phyloP scores from a whole-genome alignment of 495 filamentous ascomycete genomes.

The Penicillium canariense region DNA sequence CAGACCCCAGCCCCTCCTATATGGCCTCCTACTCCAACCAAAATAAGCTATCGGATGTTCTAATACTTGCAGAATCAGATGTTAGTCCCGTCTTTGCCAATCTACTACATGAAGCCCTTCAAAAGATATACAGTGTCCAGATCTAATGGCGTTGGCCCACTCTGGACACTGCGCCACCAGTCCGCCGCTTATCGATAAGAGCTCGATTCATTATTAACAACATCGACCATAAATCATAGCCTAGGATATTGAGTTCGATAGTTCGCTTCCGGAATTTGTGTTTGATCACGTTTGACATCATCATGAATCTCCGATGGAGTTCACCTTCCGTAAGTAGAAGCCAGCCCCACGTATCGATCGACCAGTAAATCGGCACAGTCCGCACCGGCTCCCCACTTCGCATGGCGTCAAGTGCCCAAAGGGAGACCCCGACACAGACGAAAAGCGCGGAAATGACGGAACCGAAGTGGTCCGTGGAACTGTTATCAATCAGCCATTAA shows the following conservation, averaged over 20 bases:
- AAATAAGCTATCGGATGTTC: no score
- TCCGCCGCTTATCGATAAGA: conserved; percentile 10
- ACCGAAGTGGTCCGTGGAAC: conserved; percentile 17
- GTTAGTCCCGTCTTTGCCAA: no score
- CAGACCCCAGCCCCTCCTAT: no score
- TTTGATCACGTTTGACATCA: neutral
- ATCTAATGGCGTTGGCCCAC: no score
- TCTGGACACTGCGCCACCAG: neutral
- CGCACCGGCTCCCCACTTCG: conserved; percentile 11
- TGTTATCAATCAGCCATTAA: conserved; percentile 8
- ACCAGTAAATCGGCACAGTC: conserved; percentile 9
- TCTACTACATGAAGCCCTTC: no score
- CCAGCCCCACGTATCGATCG: conserved; percentile 13
- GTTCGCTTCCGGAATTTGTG: no score
- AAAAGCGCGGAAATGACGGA: conserved; percentile 11
- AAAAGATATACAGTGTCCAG: no score
- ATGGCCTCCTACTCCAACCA: no score
- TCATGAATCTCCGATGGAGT: neutral
- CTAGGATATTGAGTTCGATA: no score
- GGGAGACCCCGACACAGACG: neutral
- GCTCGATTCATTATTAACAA: no score
- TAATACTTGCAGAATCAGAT: no score
- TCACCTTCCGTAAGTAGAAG: neutral
- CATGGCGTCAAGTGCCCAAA: conserved; percentile 12
- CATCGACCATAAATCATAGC: no score